A percentile compares a stretch with the other conserved stretches of the same genome.
Evolutionary conservation across 108 stramenopile genomes (phyloP).

Genomic region (Discostella pseudostelligera): DNA sequence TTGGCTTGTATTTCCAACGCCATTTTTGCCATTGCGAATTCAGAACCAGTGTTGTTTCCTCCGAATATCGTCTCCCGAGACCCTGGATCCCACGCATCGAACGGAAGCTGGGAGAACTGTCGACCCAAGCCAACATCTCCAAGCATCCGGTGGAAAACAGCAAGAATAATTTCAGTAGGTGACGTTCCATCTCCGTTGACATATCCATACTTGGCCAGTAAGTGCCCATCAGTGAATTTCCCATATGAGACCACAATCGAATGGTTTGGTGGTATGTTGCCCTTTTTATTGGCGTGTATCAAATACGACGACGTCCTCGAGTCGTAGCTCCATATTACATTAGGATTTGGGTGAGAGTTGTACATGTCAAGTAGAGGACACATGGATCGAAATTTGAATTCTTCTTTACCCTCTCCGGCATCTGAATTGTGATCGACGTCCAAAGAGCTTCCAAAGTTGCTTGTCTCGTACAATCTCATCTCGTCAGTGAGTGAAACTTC

Average conservation of each 20-base stretch:
- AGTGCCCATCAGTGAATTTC: conserved; percentile 63
- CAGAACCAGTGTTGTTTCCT: background rate
- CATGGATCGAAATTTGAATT: conserved; percentile 63
- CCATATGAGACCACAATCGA: conserved; percentile 71
- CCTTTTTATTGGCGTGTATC: conserved; percentile 41
- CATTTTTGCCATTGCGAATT: conserved; percentile 9
- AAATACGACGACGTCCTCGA: conserved; percentile 50
- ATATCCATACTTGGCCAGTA: conserved; percentile 81
- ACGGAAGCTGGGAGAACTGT: conserved; percentile 61
- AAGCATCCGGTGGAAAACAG: conserved; percentile 59
- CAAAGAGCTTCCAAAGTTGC: conserved; percentile 39
- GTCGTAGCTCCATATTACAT: conserved; percentile 60
- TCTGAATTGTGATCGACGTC: background rate
- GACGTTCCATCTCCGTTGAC: conserved; percentile 81
- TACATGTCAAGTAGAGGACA: conserved; percentile 79
- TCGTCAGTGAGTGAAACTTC: conserved; percentile 46
- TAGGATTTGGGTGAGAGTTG: conserved; percentile 78
- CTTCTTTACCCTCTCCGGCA: conserved; percentile 35
- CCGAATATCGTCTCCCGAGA: conserved; percentile 2
- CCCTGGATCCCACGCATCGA: conserved; percentile 21
- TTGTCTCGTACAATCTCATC: conserved; percentile 51
- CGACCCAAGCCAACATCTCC: conserved; percentile 52
- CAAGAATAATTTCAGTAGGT: conserved; percentile 58
- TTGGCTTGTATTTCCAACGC: conserved; percentile 36
- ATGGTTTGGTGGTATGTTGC: conserved; percentile 38